Conservation (phyloP, 129 eudicot species). For the Flaveria robusta region DNA sequence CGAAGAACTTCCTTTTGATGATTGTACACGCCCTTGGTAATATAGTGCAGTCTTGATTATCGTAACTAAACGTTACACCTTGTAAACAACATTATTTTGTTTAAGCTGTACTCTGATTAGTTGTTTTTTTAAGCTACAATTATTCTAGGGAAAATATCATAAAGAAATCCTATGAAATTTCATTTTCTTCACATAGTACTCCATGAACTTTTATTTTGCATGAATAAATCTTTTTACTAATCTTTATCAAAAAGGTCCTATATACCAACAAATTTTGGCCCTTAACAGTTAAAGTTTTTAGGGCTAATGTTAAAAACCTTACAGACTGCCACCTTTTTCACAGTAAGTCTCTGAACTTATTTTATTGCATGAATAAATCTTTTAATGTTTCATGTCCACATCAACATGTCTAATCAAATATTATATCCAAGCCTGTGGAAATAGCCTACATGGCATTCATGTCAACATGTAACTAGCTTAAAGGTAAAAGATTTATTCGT, state of each 20-base stretch:
- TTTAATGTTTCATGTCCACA: neutral
- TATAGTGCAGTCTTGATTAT: neutral
- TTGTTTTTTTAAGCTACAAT: neutral
- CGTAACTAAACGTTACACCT: neutral
- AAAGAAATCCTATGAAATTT: neutral
- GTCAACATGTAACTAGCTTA: neutral
- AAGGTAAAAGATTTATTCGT: neutral
- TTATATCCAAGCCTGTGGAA: neutral
- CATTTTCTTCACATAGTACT: neutral
- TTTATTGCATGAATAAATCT: neutral
- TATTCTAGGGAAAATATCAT: neutral
- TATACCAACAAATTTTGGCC: neutral
- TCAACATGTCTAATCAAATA: neutral
- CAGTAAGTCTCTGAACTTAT: too few relatives aligned
- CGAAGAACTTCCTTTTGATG: neutral
- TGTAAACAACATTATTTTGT: neutral
- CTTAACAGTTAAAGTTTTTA: neutral
- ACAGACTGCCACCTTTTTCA: too few relatives aligned
- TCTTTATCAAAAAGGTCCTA: neutral
- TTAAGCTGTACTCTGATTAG: neutral
- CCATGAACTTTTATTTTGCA: neutral
- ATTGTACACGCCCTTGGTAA: neutral
- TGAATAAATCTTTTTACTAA: neutral
- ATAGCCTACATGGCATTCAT: neutral
- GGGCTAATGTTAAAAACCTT: neutral